phyloP scores from a whole-genome alignment of 2,329 filamentous ascomycete species.

The Malbranchea cinnamomea region DNA sequence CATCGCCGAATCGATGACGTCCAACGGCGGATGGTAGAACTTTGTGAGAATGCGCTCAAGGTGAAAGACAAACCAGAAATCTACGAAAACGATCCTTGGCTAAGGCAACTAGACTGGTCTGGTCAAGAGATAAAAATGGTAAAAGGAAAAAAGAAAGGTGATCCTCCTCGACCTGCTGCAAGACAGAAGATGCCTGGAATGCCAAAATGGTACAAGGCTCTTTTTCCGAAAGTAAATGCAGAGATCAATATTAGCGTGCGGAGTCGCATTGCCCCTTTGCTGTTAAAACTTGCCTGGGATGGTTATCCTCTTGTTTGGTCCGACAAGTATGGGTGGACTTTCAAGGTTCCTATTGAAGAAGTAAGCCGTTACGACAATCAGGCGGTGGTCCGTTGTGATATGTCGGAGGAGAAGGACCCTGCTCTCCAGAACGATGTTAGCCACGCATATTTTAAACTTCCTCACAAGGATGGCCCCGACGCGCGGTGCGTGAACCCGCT shows the following conservation, averaged over 20 bases:
- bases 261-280: constrained; percentile 70
- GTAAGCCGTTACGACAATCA: constrained; percentile 51
- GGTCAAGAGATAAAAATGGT: constrained; percentile 83
- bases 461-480: constrained; percentile 84
- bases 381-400: constrained; percentile 59
- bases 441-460: constrained; percentile 75
- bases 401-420: constrained; percentile 57
- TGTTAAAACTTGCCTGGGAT: constrained; percentile 79
- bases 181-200: constrained; percentile 88
- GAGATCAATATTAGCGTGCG: constrained; percentile 66
- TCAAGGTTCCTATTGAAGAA: constrained; percentile 53
- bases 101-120: constrained; percentile 88
- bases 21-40: constrained; percentile 52
- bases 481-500: constrained; percentile 76
- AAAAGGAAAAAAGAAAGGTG: constrained; percentile 77
- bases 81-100: constrained; percentile 74
- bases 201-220: constrained; percentile 90
- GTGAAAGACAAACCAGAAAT: constrained; percentile 53
- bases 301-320: constrained; percentile 85
- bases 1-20: constrained; percentile 62
- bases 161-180: constrained; percentile 60
- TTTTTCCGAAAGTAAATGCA: constrained; percentile 55
- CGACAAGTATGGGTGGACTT: constrained; percentile 84
- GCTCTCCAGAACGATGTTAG: constrained; percentile 49
- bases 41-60: constrained; percentile 64